Base-by-base conservation (phyloP, 2,329 filamentous ascomycete genomes). In the Paraphoma sp. region DNA sequence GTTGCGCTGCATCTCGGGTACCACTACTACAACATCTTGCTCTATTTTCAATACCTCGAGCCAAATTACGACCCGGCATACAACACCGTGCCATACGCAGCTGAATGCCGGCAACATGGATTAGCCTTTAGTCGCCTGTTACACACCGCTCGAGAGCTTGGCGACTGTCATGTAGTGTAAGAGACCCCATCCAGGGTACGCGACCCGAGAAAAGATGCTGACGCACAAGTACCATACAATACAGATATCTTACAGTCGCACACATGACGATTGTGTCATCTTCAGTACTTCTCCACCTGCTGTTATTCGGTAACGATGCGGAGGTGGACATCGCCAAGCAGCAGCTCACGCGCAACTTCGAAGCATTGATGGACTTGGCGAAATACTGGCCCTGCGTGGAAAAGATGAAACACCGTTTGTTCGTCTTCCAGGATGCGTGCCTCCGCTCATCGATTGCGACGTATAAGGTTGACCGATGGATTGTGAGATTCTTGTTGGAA, bases 201-300 rank as follows among this genome's bases (percentile, higher is more conserved):
- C 23, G 23, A 23, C 23, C 23, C 23, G 23, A n/a, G 23, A 36
- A 10, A 36, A 2, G 14, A 36, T 10, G 9, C 33, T 36, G 9
- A 10, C 33, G 33, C 33, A 36, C 33, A 14, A 33, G 12, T 33
- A 33, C 31, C 12, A 14, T 10, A 10, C 14, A 3, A 36, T 36
- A 14, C 14, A 36, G 33, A 14, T 36, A 81, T 55, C 76, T 71
- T 9, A 78, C 81, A 69, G 77, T 82, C 1, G 80, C 78, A 0
- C 80, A 83, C 62, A 78, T 82, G 33, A 69, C 81, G 5, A 78
- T 82, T 9, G 78, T 83, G 29, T 74, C 80, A 0, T 83, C 80
- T 0, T 81, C 81, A 0, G 74, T 82, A 0, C 77, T 82, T 47
- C 74, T 83, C 11, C 80, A 83, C 53, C 81, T 71, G 0, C 69